Conservation (phyloP, 768 basidiomycete genomes). For the Kwoniella pini region DNA sequence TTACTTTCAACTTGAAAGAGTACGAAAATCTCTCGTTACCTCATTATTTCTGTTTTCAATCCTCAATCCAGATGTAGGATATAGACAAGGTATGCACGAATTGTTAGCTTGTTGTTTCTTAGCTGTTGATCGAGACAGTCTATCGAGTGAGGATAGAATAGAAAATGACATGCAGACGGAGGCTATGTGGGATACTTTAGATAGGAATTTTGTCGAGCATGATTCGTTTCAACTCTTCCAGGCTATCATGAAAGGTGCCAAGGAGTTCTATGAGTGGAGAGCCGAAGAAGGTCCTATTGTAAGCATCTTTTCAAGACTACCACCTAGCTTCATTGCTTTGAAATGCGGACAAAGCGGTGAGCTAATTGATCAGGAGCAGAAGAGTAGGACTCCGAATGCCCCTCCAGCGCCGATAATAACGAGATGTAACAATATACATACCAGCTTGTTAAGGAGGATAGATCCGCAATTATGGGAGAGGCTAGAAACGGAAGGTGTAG, state of each 20-base stretch:
- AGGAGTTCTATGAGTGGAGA: conserved; percentile 68
- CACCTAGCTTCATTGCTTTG: no score
- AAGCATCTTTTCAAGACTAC: conserved; percentile 9
- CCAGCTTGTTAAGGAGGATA: conserved; percentile 67
- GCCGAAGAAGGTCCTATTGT: conserved; percentile 45
- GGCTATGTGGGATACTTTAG: conserved; percentile 43
- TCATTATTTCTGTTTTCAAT: conserved; percentile 82
- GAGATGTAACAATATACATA: conserved; percentile 78
- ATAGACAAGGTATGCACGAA: conserved; percentile 99
- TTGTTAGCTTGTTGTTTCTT: conserved; percentile 84
- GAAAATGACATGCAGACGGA: conserved; percentile 5
- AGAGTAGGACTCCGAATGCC: conserved; percentile 36
- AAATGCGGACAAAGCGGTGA: no score
- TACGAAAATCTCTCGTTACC: conserved; percentile 78
- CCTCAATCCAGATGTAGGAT: conserved; percentile 78
- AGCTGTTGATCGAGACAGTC: conserved; percentile 78
- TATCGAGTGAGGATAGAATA: conserved; percentile 43
- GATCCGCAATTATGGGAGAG: conserved; percentile 77
- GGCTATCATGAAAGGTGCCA: conserved; percentile 73
- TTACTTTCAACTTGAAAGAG: conserved; percentile 76
- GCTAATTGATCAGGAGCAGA: conserved; percentile 64
- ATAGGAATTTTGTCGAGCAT: conserved; percentile 56
- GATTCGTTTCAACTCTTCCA: conserved; percentile 86
- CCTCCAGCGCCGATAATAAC: conserved; percentile 76
- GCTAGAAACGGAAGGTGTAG: conserved; percentile 77